Evolutionary conservation across 257 asterid genomes (phyloP), one percentile per base, ranked within the genome.

Genomic region (Nicotiana knightiana): DNA sequence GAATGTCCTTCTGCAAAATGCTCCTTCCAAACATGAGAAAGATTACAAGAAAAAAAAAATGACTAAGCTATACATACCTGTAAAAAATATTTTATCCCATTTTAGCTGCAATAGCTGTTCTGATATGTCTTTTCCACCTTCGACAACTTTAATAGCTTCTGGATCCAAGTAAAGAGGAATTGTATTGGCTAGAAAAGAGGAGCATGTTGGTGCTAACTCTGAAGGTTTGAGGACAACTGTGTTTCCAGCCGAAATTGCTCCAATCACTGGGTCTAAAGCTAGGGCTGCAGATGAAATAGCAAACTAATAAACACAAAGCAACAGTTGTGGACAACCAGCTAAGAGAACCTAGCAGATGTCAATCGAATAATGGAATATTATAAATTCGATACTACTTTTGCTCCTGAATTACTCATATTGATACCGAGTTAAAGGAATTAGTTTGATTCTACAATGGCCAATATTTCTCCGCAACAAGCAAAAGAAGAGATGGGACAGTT

Each of bases 51-150:
- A 24, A 48, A 16, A 46, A 16, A 46, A 48, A 26, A 48, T 13
- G 62, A 62, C 39, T 13, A 73, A 37, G 43, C 6, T 48, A 80
- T 81, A 95, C 98, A 80, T 79, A 95, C 98, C 98, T 85, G 98
- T 95, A 85, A 95, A 93, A 90, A 95, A 95, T 88, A 95, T 95
- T 88, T 95, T 92, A 85, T 93, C 98, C 98, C 98, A 95, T 80
- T 82, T 92, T 18, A 85, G 92, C 84, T 88, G 89, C 90, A 95
- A 76, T 33, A 95, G 87, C 82, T 86, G 84, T 81, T 89, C 93
- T 70, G 97, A 87, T 54, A 90, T 89, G 48, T 82, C 86, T 28
- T 78, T 55, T 83, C 98, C 98, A 87, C 98, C 98, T 90, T 91
- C 91, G 59, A 93, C 35, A 76, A 93, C 85, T 87, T 85, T 90